Conservation (phyloP, 2,329 filamentous ascomycete species). For the Metarhizium sp. region DNA sequence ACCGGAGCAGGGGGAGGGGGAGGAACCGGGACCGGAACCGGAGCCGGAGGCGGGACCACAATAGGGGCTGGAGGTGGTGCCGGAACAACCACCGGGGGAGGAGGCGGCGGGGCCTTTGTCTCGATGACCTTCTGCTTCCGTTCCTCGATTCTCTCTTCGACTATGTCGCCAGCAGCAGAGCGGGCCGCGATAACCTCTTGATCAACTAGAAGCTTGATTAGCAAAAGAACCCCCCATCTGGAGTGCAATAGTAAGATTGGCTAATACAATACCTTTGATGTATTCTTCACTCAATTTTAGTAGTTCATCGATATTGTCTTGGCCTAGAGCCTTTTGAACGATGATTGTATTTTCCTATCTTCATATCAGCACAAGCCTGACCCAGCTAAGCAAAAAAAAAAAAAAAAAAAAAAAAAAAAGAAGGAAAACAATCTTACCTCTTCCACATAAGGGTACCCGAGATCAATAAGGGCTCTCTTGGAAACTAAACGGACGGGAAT, state of each 20-base stretch:
- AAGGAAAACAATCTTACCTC: slow-evolving; percentile 47
- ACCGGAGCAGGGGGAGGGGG: slow-evolving; percentile 15
- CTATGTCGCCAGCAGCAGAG: slow-evolving; percentile 34
- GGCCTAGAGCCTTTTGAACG: slow-evolving; percentile 74
- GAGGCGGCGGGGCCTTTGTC: slow-evolving; percentile 21
- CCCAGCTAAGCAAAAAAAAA: neutral
- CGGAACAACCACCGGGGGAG: slow-evolving; percentile 6
- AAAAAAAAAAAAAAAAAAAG: no score
- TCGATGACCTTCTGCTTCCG: slow-evolving; percentile 1
- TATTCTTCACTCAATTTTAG: slow-evolving; percentile 76
- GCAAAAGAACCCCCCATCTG: neutral
- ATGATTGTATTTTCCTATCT: slow-evolving; percentile 67
- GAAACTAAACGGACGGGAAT: slow-evolving; percentile 76
- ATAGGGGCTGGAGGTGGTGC: slow-evolving; percentile 12
- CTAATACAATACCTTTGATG: slow-evolving; percentile 39
- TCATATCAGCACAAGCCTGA: slow-evolving; percentile 7
- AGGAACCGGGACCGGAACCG: slow-evolving; percentile 17
- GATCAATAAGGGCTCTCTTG: slow-evolving; percentile 69
- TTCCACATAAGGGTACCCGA: slow-evolving; percentile 79
- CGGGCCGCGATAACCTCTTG: slow-evolving; percentile 34
- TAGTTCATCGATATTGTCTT: slow-evolving; percentile 85
- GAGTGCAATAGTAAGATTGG: neutral
- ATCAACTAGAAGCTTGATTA: slow-evolving; percentile 25
- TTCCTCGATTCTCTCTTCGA: slow-evolving; percentile 39
- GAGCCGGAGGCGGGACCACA: slow-evolving; percentile 15